Base-by-base conservation (phyloP, 1,284 basidiomycete genomes). In the Pyrrhoderma noxium region DNA sequence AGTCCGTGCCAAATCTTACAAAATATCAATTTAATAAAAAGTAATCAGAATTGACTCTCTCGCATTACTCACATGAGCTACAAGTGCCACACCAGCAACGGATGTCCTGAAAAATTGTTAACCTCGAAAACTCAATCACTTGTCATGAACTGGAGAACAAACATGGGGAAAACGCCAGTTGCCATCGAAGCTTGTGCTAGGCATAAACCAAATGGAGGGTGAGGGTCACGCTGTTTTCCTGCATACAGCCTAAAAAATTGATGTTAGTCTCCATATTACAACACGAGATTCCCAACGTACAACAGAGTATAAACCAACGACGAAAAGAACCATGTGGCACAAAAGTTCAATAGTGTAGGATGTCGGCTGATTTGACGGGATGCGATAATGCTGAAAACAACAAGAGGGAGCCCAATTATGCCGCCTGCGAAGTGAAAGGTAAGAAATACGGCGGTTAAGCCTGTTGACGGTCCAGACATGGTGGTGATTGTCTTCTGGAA, bases 101-200 rank as follows among this genome's bases (percentile, higher is more conserved):
- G 53, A 55, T 8, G 53, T 55, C 53, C 53, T 55, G 19, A 8
- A 11, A 31, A 45, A 51, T 19, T 34, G 16, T 25, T 3, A 37
- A 37, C 23, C 22, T 36, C 13, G 8, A 38, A 14, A 13, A n/a
- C 3, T 14, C 8, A 47, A 27, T 16, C 19, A 19, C 23, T 40
- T 7, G 3, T 9, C 9, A 37, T 9, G 35, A 37, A 16, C 35
- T 11, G 35, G 16, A 37, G 11, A 4, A 49, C 50, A 22, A 43
- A 49, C 57, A 58, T 58, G 2, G 57, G 46, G 40, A 56, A 51
- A 5, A 52, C 51, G 3, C 55, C 55, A 51, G 54, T 54, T n/a
- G 53, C 46, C 57, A 58, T 58, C 3, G 55, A 48, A 22, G 53
- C 53, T 43, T 55, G 53, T 1, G 53, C 49, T 39, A 55, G 31